Base-by-base conservation (phyloP, 768 basidiomycete genomes). In the Tylopilus intermedius region DNA sequence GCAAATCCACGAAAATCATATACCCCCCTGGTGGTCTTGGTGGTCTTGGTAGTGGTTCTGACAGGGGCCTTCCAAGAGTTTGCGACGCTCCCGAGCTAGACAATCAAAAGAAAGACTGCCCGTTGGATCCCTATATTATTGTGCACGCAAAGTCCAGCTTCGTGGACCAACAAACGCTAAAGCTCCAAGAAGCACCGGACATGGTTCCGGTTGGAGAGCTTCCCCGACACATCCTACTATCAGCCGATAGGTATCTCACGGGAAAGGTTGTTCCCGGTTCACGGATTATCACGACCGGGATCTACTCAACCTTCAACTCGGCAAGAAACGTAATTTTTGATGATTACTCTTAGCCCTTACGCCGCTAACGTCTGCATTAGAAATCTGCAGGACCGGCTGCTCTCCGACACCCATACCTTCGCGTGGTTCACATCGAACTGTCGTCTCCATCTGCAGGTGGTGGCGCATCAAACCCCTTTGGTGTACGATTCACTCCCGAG, bases 191-290 rank as follows among this genome's bases (percentile, higher is more conserved):
- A 70, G 94, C 95, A 15, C 96, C 96, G 0, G 96, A 99, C 68
- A 96, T 97, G 92, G 96, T 99, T 1, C 96, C 96, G 0, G 94
- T 98, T 24, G 96, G 96, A 78, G 96, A 99, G 66, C 76, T 99
- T 39, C 96, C 96, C 8, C 74, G 94, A 45, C 96, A 98, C 66
- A 93, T 99, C 79, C 78, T 95, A 47, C 75, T 99, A 24, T 94
- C 90, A 27, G 84, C 83, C 5, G 96, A 99, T 68, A 77, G 95
- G 68, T 86, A 93, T 63, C 76, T 98, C 49, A 92, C 94, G 0
- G 93, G 91, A 0, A 86, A 86, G 64, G 94, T 97, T 9, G 90
- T 97, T 9, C 96, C 96, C 5, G 96, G 96, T 2, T 92, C 94
- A n/a, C 77, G 96, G 50, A 84, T 98, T 22, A 82, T 98, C 54